Conservation (phyloP, 768 basidiomycete species). For the Lanmaoa rubissima region DNA sequence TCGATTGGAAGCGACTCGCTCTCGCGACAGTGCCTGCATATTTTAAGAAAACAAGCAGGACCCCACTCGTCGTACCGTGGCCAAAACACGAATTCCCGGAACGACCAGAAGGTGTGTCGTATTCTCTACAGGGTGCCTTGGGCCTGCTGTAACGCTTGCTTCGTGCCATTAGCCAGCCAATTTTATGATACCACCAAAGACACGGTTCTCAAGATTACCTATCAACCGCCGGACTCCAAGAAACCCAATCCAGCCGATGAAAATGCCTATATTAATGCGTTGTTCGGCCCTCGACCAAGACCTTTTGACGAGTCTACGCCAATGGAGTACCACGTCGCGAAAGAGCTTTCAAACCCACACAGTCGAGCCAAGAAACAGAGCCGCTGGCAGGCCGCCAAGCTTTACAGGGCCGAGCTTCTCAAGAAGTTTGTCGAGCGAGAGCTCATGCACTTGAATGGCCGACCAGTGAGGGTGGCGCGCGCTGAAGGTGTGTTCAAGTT, state of each 20-base stretch:
- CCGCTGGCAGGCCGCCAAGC: conserved; percentile 64
- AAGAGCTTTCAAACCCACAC: conserved; percentile 80
- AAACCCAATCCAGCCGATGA: conserved; percentile 43
- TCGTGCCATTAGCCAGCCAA: conserved; percentile 29
- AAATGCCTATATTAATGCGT: conserved; percentile 57
- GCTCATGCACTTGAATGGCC: conserved; percentile 55
- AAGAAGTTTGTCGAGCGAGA: conserved; percentile 54
- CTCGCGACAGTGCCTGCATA: conserved; percentile 61
- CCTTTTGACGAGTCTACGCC: conserved; percentile 53
- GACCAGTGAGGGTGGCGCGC: conserved; percentile 58
- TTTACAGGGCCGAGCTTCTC: conserved; percentile 47
- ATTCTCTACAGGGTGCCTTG: background rate
- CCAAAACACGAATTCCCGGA: conserved; percentile 51
- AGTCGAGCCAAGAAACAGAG: conserved; percentile 78
- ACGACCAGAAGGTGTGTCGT: conserved; percentile 26
- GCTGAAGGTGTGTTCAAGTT: conserved; percentile 78
- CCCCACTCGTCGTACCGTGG: conserved; percentile 62
- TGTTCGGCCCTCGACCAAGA: conserved; percentile 39
- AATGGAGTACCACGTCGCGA: conserved; percentile 61
- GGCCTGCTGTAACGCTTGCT: conserved; percentile 5
- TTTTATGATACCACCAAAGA: conserved; percentile 65
- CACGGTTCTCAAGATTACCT: conserved; percentile 66
- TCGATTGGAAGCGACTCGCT: conserved; percentile 73
- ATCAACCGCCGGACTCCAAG: conserved; percentile 53
- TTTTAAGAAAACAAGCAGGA: conserved; percentile 32